A percentile compares a stretch with the other conserved stretches of the same genome.
These are phyloP conservation scores for Bothia castanella DNA, from an alignment of 1,284 basidiomycete genomes.

Conservation along the genomic window DNA sequence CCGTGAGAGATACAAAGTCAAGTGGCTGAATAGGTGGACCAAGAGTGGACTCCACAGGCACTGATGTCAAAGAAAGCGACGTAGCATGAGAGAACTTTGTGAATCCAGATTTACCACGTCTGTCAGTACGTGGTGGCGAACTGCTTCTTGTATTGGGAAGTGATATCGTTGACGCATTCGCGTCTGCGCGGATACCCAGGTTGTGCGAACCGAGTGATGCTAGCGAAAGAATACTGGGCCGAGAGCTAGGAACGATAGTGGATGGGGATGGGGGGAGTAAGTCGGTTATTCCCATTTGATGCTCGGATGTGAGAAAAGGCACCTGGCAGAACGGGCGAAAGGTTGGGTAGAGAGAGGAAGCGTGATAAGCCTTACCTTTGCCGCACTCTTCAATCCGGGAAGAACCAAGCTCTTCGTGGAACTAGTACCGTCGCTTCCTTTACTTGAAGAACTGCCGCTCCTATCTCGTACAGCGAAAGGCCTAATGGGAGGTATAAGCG, in stretches of 20 bases:
- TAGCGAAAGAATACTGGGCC: constrained; percentile 41
- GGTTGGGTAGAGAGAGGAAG: constrained; percentile 3
- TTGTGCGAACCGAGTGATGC: constrained; percentile 38
- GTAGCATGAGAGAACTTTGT: constrained; percentile 28
- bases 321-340: constrained; percentile 40
- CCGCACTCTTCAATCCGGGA: constrained; percentile 65
- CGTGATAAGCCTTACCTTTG: constrained; percentile 49
- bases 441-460: constrained; percentile 47
- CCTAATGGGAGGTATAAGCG: constrained; percentile 41
- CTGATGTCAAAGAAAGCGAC: constrained; percentile 33
- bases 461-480: constrained; percentile 45
- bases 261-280: constrained; percentile 77
- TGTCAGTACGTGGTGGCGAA: constrained; percentile 39
- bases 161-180: constrained; percentile 31
- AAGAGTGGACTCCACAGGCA: constrained; percentile 26
- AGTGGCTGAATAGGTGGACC: constrained; percentile 57
- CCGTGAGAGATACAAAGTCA: constrained; percentile 62
- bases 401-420: constrained; percentile 38
- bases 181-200: constrained; percentile 28
- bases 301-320: constrained; percentile 62
- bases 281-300: constrained; percentile 65
- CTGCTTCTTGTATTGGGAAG: constrained; percentile 41
- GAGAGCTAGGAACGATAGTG: constrained; percentile 45
- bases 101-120: constrained; percentile 21
- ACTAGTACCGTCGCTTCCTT: constrained; percentile 32